Evolutionary conservation across 768 basidiomycete genomes (phyloP).

Genomic region (Termitomyces eurrhizus): DNA sequence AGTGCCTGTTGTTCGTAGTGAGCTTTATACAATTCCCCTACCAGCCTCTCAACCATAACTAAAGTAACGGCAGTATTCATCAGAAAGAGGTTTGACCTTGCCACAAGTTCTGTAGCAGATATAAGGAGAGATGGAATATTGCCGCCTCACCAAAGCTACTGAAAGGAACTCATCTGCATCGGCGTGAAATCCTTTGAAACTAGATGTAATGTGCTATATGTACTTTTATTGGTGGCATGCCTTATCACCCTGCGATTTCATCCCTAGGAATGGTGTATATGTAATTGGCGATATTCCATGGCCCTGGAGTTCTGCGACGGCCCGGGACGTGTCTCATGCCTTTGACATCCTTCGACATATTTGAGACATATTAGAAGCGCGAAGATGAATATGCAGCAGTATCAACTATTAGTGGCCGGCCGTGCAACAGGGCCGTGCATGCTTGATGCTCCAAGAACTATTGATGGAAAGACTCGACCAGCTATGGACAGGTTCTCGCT

Average conservation of each 20-base stretch:
- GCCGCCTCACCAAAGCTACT: not conserved
- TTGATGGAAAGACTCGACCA: too few relatives aligned
- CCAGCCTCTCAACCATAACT: not conserved
- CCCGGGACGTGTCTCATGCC: not conserved
- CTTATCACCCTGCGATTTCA: not conserved
- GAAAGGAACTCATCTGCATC: not conserved
- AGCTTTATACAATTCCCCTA: not conserved
- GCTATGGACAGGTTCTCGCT: too few relatives aligned
- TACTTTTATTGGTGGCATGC: not conserved
- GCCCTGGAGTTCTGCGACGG: not conserved
- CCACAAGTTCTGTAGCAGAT: constrained; percentile 1
- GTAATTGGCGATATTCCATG: not conserved
- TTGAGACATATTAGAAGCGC: too few relatives aligned
- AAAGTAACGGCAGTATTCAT: not conserved
- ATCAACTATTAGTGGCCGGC: too few relatives aligned
- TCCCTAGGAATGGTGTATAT: not conserved
- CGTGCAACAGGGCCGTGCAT: too few relatives aligned
- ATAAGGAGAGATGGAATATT: constrained; percentile 1
- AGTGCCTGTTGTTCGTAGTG: constrained; percentile 4
- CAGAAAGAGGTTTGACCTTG: constrained; percentile 7
- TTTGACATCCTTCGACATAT: too few relatives aligned
- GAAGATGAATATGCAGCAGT: too few relatives aligned
- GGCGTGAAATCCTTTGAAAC: not conserved
- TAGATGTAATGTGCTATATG: not conserved
- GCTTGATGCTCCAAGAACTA: too few relatives aligned